Base-by-base conservation (phyloP, 768 basidiomycete genomes). In the Termitomyces sp. region DNA sequence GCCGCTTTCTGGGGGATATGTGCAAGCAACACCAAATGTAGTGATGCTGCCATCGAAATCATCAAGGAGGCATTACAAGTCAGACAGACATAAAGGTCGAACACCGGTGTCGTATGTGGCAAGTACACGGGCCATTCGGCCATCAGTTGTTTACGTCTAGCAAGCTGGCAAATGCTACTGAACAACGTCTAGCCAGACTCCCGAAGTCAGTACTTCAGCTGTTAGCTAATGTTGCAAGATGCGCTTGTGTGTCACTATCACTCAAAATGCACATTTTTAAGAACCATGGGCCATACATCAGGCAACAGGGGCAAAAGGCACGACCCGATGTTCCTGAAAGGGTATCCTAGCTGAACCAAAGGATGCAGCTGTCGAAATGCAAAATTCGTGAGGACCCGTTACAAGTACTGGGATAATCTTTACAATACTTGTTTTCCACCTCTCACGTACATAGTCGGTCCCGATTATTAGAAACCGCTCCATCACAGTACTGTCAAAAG, bases 81-180 rank as follows among this genome's bases (percentile, higher is more conserved):
- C 30, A 40, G 48, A 38, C 17, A 55, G 41, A 33, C 58, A 62
- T 35, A 62, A 52, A 44, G 6, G 48, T 12, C 35, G 41, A 3
- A 48, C 51, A 23, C 35, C 21, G 23, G 44, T 54, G 10, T 50
- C 57, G 19, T 62, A 57, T 40, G 55, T 62, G 53, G 61, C 59
- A 15, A 52, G 61, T 21, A n/a, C 44, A 45, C 14, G 8, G 7
- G 1, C 21, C 15, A 50, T 38, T 26, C 19, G n/a, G 21, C 17
- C 49, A n/a, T 35, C 9, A 11, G 38, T 50, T n/a, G 23, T 15
- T 23, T 50, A 50, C 17, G 23, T 50, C 15, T 37, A 50, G 35
- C 33, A 37, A n/a, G 23, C 33, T 21, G 11, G 41, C 41, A 19
- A 21, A 42, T 21, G 19, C 19, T 19, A 12, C 11, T 19, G 11